These are phyloP conservation scores for Phylloporus sp. DNA, from an alignment of 768 basidiomycete species.

Conservation along the genomic window DNA sequence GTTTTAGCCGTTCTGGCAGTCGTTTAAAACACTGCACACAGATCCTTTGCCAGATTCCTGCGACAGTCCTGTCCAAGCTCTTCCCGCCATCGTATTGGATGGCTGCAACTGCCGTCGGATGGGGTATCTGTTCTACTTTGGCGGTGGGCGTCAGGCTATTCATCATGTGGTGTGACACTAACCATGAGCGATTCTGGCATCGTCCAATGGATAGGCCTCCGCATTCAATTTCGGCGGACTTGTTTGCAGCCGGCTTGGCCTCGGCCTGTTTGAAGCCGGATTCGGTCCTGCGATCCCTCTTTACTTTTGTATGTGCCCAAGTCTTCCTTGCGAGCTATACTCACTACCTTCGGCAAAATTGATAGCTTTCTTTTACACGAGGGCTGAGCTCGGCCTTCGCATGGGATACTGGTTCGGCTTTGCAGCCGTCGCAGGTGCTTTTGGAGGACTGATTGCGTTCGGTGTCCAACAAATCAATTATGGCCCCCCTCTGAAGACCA, in stretches of 20 bases:
- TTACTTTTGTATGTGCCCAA: constrained; percentile 59
- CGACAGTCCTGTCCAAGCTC: constrained; percentile 61
- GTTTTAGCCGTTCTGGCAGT: background rate
- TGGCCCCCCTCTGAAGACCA: constrained; percentile 20
- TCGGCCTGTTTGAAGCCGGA: constrained; percentile 77
- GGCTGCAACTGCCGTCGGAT: constrained; percentile 60
- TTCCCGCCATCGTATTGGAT: constrained; percentile 68
- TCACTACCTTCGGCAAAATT: background rate
- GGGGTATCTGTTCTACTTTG: constrained; percentile 73
- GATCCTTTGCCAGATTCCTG: constrained; percentile 71
- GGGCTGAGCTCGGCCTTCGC: constrained; percentile 67
- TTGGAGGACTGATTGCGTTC: constrained; percentile 81
- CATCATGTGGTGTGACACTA: background rate
- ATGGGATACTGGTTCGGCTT: constrained; percentile 84
- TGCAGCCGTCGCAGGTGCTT: constrained; percentile 80
- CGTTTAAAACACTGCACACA: constrained; percentile 20
- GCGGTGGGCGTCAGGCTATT: constrained; percentile 42
- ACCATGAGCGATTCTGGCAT: background rate
- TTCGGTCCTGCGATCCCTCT: constrained; percentile 77
- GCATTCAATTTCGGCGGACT: constrained; percentile 59
- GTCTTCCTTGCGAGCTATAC: background rate
- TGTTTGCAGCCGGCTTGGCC: constrained; percentile 51
- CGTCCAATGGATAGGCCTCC: constrained; percentile 44
- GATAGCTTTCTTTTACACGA: constrained; percentile 77
- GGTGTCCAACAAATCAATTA: constrained; percentile 68